These are phyloP conservation scores for Hansenula lynferdii DNA, from an alignment of 1,139 yeast species.

Conservation along the genomic window DNA sequence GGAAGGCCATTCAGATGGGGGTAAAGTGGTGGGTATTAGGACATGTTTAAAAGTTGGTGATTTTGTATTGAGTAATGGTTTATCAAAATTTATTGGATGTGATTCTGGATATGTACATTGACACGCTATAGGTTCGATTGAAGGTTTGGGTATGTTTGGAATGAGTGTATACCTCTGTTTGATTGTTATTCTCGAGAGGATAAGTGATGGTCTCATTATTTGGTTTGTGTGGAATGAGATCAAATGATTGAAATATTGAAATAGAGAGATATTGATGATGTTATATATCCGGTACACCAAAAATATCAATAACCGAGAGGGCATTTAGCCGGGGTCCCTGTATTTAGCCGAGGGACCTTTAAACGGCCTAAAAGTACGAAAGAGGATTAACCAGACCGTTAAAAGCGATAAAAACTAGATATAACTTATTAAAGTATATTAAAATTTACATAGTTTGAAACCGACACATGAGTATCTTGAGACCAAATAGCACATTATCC, in stretches of 20 bases:
- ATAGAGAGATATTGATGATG: no score
- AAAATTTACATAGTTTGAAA: not conserved
- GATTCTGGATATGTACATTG: conserved; percentile 39
- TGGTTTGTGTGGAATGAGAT: not conserved
- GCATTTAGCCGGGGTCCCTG: not conserved
- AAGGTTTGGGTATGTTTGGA: conserved; percentile 10
- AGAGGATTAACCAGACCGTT: not conserved
- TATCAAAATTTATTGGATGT: conserved; percentile 36
- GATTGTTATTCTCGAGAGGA: not conserved
- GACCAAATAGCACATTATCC: not conserved
- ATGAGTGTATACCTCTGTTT: not conserved
- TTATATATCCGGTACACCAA: no score
- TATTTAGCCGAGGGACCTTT: no score
- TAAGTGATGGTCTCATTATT: conserved; percentile 10
- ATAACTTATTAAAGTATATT: not conserved
- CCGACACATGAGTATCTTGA: not conserved
- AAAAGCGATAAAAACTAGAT: not conserved
- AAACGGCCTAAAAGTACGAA: not conserved
- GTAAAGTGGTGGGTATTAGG: conserved; percentile 39
- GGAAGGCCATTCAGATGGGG: conserved; percentile 46
- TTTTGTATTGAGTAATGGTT: conserved; percentile 41
- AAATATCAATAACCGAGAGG: no score
- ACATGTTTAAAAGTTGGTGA: conserved; percentile 53
- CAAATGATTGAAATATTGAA: no score
- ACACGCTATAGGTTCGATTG: conserved; percentile 38